Conservation (phyloP, 192 early-diverging fungal genomes). For the Helicostylum pulchrum region DNA sequence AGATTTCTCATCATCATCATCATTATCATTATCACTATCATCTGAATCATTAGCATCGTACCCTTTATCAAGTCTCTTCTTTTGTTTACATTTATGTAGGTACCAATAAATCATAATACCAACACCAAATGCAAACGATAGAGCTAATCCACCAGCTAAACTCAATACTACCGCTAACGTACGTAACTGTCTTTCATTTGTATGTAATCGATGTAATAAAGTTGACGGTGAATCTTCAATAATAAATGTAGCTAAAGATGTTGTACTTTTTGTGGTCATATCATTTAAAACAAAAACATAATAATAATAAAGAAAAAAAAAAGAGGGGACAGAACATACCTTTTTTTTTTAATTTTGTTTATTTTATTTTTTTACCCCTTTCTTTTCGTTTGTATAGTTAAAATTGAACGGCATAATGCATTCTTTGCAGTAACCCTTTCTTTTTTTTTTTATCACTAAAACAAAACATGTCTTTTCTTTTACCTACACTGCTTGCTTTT, state of each 20-base stretch:
- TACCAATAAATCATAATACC: slow-evolving; percentile 17
- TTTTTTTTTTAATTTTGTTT: too few relatives aligned
- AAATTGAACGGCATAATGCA: too few relatives aligned
- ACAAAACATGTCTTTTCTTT: too few relatives aligned
- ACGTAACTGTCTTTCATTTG: slow-evolving; percentile 11
- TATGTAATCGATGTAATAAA: slow-evolving; percentile 18
- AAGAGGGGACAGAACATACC: neutral
- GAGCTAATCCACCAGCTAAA: slow-evolving; percentile 8
- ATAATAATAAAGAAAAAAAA: neutral
- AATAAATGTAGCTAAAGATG: neutral
- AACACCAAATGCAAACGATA: slow-evolving; percentile 10
- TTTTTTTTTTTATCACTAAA: too few relatives aligned
- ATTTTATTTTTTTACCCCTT: too few relatives aligned
- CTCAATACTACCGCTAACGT: slow-evolving; percentile 11
- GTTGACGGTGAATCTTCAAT: slow-evolving; percentile 5
- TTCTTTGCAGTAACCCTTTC: too few relatives aligned
- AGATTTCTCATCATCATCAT: too few relatives aligned
- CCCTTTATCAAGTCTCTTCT: neutral
- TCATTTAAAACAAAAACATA: neutral
- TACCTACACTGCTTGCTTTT: too few relatives aligned
- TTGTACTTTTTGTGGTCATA: slow-evolving; percentile 5
- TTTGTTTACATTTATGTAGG: slow-evolving; percentile 14
- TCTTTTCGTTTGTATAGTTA: too few relatives aligned
- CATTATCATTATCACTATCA: neutral
- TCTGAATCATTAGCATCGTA: neutral